Conservation (phyloP, 2,329 filamentous ascomycete species). For the Dactylellina sp. region DNA sequence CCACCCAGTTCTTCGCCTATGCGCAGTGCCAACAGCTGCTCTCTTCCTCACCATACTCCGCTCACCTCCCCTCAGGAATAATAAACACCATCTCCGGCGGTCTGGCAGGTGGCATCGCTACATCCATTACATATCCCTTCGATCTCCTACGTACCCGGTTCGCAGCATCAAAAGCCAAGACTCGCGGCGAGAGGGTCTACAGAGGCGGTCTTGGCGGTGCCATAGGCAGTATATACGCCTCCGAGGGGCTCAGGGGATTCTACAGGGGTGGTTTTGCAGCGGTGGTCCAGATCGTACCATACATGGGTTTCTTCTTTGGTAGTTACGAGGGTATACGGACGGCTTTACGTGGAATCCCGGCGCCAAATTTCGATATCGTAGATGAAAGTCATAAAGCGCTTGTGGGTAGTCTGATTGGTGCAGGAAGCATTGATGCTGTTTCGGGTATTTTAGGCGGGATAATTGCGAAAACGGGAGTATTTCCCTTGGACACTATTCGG, state of each 20-base stretch:
- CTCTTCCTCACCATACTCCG: slow-evolving; percentile 62
- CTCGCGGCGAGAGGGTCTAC: slow-evolving; percentile 4
- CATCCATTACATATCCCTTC: slow-evolving; percentile 86
- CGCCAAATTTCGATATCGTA: slow-evolving; percentile 9
- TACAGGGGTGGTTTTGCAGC: slow-evolving; percentile 87
- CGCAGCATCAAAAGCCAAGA: slow-evolving; percentile 71
- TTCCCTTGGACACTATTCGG: slow-evolving; percentile 89
- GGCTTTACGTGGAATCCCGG: neutral
- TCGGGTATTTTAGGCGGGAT: slow-evolving; percentile 84
- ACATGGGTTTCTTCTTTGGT: slow-evolving; percentile 97
- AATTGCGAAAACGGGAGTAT: slow-evolving; percentile 86
- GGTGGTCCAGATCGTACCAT: slow-evolving; percentile 88
- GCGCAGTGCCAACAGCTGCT: slow-evolving; percentile 71
- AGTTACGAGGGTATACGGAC: slow-evolving; percentile 75
- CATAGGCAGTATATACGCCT: slow-evolving; percentile 70
- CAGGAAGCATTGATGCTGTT: slow-evolving; percentile 79
- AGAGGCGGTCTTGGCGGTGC: slow-evolving; percentile 2
- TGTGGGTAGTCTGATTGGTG: slow-evolving; percentile 65
- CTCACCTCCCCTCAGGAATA: slow-evolving; percentile 71
- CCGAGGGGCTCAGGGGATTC: slow-evolving; percentile 83
- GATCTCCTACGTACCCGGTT: slow-evolving; percentile 94
- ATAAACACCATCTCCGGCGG: slow-evolving; percentile 82
- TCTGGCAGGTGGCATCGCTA: slow-evolving; percentile 82
- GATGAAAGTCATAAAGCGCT: neutral
- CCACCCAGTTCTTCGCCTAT: slow-evolving; percentile 90